Conservation (phyloP, 2,329 filamentous ascomycete genomes). For the Aaosphaeria pasadenensis region DNA sequence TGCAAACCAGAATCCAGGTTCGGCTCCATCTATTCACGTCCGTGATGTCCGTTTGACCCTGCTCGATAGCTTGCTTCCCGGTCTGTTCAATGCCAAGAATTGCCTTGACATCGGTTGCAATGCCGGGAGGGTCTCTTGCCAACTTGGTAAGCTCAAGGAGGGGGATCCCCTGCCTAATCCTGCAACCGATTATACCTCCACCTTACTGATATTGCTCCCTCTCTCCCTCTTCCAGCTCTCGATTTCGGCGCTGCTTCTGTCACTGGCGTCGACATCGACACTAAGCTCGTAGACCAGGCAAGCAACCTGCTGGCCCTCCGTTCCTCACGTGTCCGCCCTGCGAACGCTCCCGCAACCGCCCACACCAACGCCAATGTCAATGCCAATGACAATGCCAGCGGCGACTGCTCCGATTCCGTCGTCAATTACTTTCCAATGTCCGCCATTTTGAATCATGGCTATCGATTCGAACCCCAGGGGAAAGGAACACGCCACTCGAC, state of each 20-base stretch:
- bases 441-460: constrained; percentile 31
- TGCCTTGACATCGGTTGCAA: constrained; percentile 42
- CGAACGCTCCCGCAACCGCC: constrained; percentile 3
- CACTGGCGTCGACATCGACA: constrained; percentile 40
- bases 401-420: constrained; percentile 5
- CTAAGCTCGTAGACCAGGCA: constrained; percentile 34
- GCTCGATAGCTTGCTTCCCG: constrained; percentile 30
- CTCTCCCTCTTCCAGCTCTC: constrained; percentile 37
- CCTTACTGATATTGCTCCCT: constrained; percentile 26
- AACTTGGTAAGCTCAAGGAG: constrained; percentile 32
- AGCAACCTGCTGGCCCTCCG: constrained; percentile 34
- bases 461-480: constrained; percentile 22
- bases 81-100: constrained; percentile 31
- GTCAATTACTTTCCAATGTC: constrained; percentile 38
- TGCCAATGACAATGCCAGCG: no score
- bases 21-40: constrained; percentile 32
- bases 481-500: constrained; percentile 9
- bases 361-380: no score
- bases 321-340: constrained; percentile 31
- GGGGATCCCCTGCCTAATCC: constrained; percentile 18
- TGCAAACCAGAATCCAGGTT: constrained; percentile 29
- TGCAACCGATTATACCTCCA: constrained; percentile 28
- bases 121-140: constrained; percentile 34
- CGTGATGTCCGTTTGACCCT: constrained; percentile 35
- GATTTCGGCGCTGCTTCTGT: constrained; percentile 36